Evolutionary conservation across 2,329 filamentous ascomycete genomes (phyloP).

Genomic region (Phoma herbarum): DNA sequence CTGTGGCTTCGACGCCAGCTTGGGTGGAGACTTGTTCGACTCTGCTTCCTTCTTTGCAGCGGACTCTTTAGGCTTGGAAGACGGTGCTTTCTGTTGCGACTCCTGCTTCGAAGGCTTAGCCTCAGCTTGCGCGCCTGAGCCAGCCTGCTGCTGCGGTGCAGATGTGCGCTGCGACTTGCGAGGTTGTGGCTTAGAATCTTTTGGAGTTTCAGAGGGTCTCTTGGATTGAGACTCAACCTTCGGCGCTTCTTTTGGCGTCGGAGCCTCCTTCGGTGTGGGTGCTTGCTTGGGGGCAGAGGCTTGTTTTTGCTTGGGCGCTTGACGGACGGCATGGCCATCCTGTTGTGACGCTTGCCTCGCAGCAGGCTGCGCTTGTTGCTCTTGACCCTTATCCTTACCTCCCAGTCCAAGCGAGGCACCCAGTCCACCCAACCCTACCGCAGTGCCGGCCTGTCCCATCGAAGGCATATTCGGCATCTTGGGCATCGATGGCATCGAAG

Average conservation of each 20-base stretch:
- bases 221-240: slow-evolving; percentile 22
- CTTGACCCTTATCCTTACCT: slow-evolving; percentile 19
- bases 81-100: slow-evolving; percentile 1
- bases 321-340: slow-evolving; percentile 8
- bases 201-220: slow-evolving; percentile 3
- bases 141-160: slow-evolving; percentile 4
- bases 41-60: slow-evolving; percentile 3
- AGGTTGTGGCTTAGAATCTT: slow-evolving; percentile 10
- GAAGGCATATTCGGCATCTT: slow-evolving; percentile 40
- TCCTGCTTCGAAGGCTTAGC: not conserved
- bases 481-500: slow-evolving; percentile 38
- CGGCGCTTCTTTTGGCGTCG: slow-evolving; percentile 27
- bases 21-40: slow-evolving; percentile 17
- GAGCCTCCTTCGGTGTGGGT: slow-evolving; percentile 25
- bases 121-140: not conserved
- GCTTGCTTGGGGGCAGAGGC: slow-evolving; percentile 16
- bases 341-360: slow-evolving; percentile 27
- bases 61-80: slow-evolving; percentile 1
- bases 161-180: slow-evolving; percentile 19
- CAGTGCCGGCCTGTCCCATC: slow-evolving; percentile 24
- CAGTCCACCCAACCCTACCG: slow-evolving; percentile 37
- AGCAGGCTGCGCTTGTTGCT: slow-evolving; percentile 14
- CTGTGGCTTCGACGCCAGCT: slow-evolving; percentile 23
- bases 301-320: slow-evolving; percentile 10
- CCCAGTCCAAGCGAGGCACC: slow-evolving; percentile 39